phyloP scores from a whole-genome alignment of 768 basidiomycete species.

The Boletus reticulatus region DNA sequence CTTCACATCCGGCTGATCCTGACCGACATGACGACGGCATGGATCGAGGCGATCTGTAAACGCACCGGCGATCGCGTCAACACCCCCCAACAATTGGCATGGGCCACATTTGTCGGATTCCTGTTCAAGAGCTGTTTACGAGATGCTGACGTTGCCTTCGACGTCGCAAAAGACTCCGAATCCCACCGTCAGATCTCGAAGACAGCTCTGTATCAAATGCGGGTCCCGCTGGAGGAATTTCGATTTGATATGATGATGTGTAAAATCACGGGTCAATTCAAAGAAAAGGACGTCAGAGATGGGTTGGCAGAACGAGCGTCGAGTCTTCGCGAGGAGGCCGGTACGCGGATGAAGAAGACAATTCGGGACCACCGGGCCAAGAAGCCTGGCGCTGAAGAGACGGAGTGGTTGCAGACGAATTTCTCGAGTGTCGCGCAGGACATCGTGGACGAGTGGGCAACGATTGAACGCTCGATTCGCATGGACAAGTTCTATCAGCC shows the following conservation, averaged over 20 bases:
- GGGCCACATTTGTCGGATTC: conserved; percentile 49
- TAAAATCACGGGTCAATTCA: conserved; percentile 16
- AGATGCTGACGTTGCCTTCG: conserved; percentile 47
- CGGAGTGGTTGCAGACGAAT: conserved; percentile 43
- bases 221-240: conserved; percentile 48
- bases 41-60: conserved; percentile 36
- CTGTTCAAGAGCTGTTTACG: conserved; percentile 43
- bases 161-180: conserved; percentile 47
- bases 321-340: conserved; percentile 9
- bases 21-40: conserved; percentile 40
- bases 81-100: conserved; percentile 35
- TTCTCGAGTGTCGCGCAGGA: conserved; percentile 36
- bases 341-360: not conserved
- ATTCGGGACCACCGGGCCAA: conserved; percentile 13
- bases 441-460: conserved; percentile 48
- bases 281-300: conserved; percentile 14
- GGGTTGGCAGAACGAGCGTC: conserved; percentile 21
- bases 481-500: conserved; percentile 48
- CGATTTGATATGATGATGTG: conserved; percentile 44
- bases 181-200: conserved; percentile 52
- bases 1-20: conserved; percentile 53
- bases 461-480: conserved; percentile 39
- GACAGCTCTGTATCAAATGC: conserved; percentile 42
- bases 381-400: conserved; percentile 24
- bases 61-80: conserved; percentile 17